These are phyloP conservation scores for Gossypium aridum DNA, from an alignment of 441 rosid species.

Conservation along the genomic window DNA sequence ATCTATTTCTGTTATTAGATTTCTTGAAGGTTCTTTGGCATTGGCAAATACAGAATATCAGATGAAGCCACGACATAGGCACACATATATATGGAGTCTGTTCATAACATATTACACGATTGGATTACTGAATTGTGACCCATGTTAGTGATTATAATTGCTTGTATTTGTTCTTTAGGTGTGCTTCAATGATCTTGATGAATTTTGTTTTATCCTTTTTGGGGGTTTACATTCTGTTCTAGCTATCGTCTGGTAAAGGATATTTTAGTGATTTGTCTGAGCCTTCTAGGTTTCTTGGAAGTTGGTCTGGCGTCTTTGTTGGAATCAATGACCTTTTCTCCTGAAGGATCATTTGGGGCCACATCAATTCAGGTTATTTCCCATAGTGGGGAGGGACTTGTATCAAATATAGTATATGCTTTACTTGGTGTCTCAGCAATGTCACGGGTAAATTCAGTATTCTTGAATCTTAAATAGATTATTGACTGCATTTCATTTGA, in stretches of 20 bases:
- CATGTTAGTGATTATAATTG: background rate
- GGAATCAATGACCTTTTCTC: slow-evolving; percentile 45
- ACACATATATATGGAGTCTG: background rate
- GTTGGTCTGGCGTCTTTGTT: slow-evolving; percentile 54
- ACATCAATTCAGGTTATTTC: slow-evolving; percentile 67
- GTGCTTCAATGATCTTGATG: background rate
- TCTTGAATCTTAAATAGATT: slow-evolving; percentile 8
- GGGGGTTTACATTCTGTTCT: background rate
- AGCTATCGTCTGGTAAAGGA: slow-evolving; percentile 5
- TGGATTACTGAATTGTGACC: background rate
- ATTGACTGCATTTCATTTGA: background rate
- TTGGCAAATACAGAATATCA: background rate
- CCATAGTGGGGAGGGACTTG: slow-evolving; percentile 88
- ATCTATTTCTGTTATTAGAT: background rate
- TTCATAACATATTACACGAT: background rate
- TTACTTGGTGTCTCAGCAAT: slow-evolving; percentile 95
- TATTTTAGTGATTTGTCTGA: slow-evolving; percentile 14
- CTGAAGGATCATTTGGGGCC: slow-evolving; percentile 69
- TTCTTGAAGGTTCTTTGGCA: slow-evolving; percentile 2
- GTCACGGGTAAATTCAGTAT: slow-evolving; percentile 69
- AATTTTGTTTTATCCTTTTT: background rate
- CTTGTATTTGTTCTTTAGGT: background rate
- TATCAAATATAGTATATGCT: slow-evolving; percentile 86
- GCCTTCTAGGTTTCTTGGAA: slow-evolving; percentile 76
- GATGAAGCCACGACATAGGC: background rate